Evolutionary conservation across 208 protist genomes (phyloP), one percentile per base, ranked within the genome.

Genomic region (Herpetomonas samuelpessoai): DNA sequence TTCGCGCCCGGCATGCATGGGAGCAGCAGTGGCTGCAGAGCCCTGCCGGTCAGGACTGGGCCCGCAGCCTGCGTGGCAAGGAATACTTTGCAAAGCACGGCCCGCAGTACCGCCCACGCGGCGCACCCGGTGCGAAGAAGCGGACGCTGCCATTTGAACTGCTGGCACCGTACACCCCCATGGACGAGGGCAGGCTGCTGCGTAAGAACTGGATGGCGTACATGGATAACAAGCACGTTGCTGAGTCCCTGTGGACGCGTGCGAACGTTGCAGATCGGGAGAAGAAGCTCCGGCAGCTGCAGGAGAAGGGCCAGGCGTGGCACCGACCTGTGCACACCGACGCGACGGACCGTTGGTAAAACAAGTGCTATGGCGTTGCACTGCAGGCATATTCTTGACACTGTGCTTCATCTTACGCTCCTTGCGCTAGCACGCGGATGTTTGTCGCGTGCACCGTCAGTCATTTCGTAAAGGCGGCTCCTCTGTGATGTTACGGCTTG

Each of bases 151-250:
- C 88, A 47, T 69, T 93, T 46, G 86, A 95, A 49, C 7, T 95
- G 28, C 69, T 80, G 3, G 91, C 82, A 27, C 88, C 91, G 55
- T 96, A 96, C 70, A 93, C 82, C 29, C 62, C 84, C 7, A 96
- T 96, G 91, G 91, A 96, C 57, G 91, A 96, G 74, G 74, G 58
- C 6, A 71, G 82, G 16, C 74, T 96, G 38, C 68, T 91, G 30
- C 64, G 71, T 48, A 83, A 82, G 67, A 96, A 96, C 54, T 96
- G 91, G 88, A 81, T 95, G 74, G 88, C 88, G 21, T 96, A 92
- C 68, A 59, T 96, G 61, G 91, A 96, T 56, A 96, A 95, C 68
- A 93, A 93, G 60, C 85, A 96, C 66, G 88, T 96, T 7, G 88
- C 91, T 19, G 83, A 96, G 75, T 81, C 76, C 26, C 72, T 93